These are phyloP conservation scores for Fusarium caatingaense DNA, from an alignment of 2,329 filamentous ascomycete genomes.

Conservation along the genomic window DNA sequence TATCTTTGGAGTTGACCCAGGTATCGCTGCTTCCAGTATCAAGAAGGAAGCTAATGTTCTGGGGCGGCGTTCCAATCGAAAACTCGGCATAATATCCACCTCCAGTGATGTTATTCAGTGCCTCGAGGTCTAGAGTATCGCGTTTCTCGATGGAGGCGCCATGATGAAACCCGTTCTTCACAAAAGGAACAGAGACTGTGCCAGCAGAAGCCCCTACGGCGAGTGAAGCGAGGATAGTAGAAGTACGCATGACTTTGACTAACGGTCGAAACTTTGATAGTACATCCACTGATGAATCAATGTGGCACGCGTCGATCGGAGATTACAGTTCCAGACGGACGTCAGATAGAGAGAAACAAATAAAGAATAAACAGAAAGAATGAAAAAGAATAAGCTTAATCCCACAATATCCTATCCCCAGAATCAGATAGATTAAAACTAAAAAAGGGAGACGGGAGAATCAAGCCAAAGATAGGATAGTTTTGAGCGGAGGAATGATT, in stretches of 20 bases:
- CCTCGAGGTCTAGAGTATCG: conserved; percentile 50
- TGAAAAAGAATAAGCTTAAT: conserved; percentile 7
- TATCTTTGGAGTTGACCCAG: conserved; percentile 69
- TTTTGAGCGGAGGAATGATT: background rate
- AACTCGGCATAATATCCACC: conserved; percentile 69
- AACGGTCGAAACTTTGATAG: background rate
- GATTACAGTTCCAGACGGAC: background rate
- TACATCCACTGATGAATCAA: background rate
- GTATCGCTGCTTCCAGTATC: conserved; percentile 74
- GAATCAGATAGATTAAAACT: background rate
- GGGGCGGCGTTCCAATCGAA: conserved; percentile 68
- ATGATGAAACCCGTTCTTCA: conserved; percentile 26
- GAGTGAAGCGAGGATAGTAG: conserved; percentile 35
- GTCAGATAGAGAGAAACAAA: background rate
- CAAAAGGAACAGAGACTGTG: conserved; percentile 40
- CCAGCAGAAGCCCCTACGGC: conserved; percentile 42
- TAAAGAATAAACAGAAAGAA: background rate
- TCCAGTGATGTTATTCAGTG: conserved; percentile 64
- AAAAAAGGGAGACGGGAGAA: background rate
- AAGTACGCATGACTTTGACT: conserved; percentile 27
- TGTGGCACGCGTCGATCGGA: background rate
- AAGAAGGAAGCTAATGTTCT: conserved; percentile 65
- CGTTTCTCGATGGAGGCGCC: conserved; percentile 39
- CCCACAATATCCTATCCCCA: background rate
- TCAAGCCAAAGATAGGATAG: background rate